Conservation (phyloP, 495 filamentous ascomycete species). For the Immersiella caudata region DNA sequence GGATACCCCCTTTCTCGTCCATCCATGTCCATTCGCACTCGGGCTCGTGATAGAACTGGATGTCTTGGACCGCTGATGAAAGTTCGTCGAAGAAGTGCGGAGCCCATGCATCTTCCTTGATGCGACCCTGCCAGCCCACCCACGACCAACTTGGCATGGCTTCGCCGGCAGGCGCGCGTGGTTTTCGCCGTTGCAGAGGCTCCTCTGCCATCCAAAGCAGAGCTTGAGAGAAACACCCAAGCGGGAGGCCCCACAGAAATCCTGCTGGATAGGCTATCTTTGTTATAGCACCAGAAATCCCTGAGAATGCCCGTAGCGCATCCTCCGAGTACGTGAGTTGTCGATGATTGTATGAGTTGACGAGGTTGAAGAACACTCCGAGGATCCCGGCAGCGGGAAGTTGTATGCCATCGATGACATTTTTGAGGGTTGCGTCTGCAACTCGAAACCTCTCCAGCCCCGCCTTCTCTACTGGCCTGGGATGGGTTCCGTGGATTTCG, state of each 20-base stretch:
- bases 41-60: not conserved
- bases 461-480: not conserved
- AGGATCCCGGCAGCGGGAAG: not conserved
- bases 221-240: not conserved
- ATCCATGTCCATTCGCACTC: not conserved
- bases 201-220: not conserved
- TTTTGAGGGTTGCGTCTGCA: not conserved
- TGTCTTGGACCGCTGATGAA: not conserved
- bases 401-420: not conserved
- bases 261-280: not conserved
- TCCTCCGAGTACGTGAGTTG: not conserved
- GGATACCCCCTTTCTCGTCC: not conserved
- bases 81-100: not conserved
- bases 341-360: not conserved
- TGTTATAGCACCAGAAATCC: not conserved
- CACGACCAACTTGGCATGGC: not conserved
- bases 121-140: not conserved
- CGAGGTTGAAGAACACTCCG: not conserved
- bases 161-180: not conserved
- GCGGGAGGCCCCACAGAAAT: not conserved
- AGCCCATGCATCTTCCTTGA: not conserved
- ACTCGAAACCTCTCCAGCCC: not conserved
- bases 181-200: not conserved
- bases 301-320: not conserved
- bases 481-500: not conserved